These are phyloP conservation scores for Pichia cephalocereana DNA, from an alignment of 805 yeast genomes.

Conservation along the genomic window DNA sequence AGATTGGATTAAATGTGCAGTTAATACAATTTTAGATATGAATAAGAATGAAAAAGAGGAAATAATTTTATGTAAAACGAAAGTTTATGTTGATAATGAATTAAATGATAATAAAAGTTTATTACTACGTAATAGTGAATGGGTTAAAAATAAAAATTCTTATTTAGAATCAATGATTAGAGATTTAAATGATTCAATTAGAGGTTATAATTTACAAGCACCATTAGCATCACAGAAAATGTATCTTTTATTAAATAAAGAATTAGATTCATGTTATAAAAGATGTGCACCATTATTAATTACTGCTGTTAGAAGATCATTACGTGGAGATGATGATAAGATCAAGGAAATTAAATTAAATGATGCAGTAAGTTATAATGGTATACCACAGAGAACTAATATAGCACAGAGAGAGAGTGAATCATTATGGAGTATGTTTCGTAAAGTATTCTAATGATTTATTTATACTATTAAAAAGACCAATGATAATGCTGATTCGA, in stretches of 20 bases:
- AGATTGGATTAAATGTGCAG: conserved; percentile 30
- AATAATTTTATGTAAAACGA: conserved; percentile 11
- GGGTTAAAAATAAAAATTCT: conserved; percentile 29
- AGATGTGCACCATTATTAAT: conserved; percentile 23
- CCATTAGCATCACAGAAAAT: conserved; percentile 50
- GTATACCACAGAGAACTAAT: conserved; percentile 15
- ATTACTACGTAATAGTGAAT: conserved; percentile 19
- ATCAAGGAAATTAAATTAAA: neutral
- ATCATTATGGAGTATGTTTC: conserved; percentile 21
- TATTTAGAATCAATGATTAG: conserved; percentile 29
- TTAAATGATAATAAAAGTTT: neutral
- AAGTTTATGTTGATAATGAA: conserved; percentile 17
- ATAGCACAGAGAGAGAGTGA: conserved; percentile 24
- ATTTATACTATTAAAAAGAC: no score
- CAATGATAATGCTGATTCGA: no score
- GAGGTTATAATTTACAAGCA: conserved; percentile 57
- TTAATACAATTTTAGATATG: conserved; percentile 21
- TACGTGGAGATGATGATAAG: neutral
- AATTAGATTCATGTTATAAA: conserved; percentile 31
- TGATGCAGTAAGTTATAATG: conserved; percentile 7
- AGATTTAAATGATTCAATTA: conserved; percentile 37
- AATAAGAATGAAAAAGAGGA: conserved; percentile 15
- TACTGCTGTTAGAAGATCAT: conserved; percentile 10
- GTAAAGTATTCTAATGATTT: conserved; percentile 3
- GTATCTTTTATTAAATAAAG: conserved; percentile 38